Conservation (phyloP, 148 eudicot species). For the Vaccinium myrtillus region DNA sequence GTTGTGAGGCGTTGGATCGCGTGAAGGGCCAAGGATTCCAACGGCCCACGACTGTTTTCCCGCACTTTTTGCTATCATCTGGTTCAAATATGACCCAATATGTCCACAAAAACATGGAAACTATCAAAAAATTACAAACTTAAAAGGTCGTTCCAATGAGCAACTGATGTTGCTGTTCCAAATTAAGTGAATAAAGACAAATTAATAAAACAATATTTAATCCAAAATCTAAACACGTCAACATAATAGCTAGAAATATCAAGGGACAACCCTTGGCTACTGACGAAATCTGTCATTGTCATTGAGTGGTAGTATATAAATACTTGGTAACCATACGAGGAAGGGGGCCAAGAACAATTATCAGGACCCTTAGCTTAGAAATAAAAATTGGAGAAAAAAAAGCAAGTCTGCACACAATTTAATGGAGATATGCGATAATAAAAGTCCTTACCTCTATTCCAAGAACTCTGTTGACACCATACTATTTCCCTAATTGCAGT, state of each 20-base stretch:
- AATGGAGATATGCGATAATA: neutral
- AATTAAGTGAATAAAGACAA: neutral
- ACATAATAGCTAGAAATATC: neutral
- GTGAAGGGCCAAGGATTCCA: no score
- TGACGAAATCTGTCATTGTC: neutral
- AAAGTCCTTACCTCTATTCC: conserved; percentile 46
- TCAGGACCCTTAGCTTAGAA: neutral
- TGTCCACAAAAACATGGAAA: neutral
- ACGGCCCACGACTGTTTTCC: no score
- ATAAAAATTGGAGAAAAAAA: neutral
- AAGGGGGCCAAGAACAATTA: neutral
- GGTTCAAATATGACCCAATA: neutral
- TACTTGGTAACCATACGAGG: neutral
- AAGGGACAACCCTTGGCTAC: neutral
- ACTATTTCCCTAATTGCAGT: conserved; percentile 53
- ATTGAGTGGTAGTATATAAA: no score
- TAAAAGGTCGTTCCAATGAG: neutral
- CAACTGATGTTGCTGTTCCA: neutral
- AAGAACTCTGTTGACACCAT: conserved; percentile 44
- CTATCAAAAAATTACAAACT: neutral
- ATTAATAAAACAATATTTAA: neutral
- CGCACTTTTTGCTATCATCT: neutral
- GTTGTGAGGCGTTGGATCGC: no score
- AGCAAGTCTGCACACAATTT: neutral
- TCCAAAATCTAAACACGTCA: neutral